These are phyloP conservation scores for Lactifluus rugatus DNA, from an alignment of 768 basidiomycete species.

Conservation along the genomic window DNA sequence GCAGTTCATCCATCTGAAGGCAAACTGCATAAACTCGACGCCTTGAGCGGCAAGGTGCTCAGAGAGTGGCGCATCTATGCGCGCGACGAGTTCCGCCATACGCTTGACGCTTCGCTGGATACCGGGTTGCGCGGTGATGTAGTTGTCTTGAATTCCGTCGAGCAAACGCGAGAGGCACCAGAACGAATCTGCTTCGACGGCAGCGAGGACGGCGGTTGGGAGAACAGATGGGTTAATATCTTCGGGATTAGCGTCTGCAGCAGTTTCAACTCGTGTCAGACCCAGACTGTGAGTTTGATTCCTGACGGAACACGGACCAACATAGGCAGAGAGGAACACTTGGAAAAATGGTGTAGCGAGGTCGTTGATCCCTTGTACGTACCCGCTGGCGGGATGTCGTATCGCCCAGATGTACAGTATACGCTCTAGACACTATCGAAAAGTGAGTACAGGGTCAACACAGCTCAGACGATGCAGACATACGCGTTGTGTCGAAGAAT, in stretches of 20 bases:
- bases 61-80: constrained; percentile 84
- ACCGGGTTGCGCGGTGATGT: constrained; percentile 92
- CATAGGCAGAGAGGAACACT: constrained; percentile 91
- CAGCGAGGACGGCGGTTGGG: constrained; percentile 59
- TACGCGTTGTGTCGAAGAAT: constrained; percentile 81
- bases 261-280: neutral
- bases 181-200: constrained; percentile 94
- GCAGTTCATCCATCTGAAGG: constrained; percentile 99
- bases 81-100: constrained; percentile 87
- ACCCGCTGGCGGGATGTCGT: constrained; percentile 94
- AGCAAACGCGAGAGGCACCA: constrained; percentile 95
- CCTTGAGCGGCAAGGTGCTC: constrained; percentile 81
- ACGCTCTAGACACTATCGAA: constrained; percentile 72
- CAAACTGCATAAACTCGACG: constrained; percentile 99
- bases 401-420: constrained; percentile 99
- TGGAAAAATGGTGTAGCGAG: constrained; percentile 97
- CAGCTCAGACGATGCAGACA: constrained; percentile 21
- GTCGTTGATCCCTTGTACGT: constrained; percentile 99
- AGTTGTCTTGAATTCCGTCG: constrained; percentile 98
- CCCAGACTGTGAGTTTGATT: neutral
- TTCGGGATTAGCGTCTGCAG: constrained; percentile 82
- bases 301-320: constrained; percentile 43
- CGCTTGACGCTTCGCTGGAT: constrained; percentile 88
- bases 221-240: constrained; percentile 72
- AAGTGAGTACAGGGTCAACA: constrained; percentile 15